Percentiles rank a stretch among this genome's conserved stretches.
phyloP scores from a whole-genome alignment of 495 filamentous ascomycete genomes.

The Corynascus novoguineensis region DNA sequence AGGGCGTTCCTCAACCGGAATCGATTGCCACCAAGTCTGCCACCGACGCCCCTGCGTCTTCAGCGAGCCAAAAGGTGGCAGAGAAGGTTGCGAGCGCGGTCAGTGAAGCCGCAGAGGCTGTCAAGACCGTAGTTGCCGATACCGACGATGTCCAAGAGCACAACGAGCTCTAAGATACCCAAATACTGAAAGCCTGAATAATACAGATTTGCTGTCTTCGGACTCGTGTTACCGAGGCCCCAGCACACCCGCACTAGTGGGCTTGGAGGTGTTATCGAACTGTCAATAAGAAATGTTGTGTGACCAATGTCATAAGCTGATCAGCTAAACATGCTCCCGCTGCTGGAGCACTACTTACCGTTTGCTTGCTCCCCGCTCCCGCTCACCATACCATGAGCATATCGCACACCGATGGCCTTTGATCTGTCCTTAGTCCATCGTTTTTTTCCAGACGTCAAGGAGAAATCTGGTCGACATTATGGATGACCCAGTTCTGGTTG shows the following conservation, averaged over 20 bases:
- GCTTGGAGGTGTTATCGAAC: not conserved
- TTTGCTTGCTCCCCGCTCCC: not conserved
- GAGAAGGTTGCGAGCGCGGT: conserved; percentile 42
- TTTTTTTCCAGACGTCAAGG: too few species aligned
- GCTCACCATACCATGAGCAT: not conserved
- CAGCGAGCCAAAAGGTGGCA: conserved; percentile 37
- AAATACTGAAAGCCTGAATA: not conserved
- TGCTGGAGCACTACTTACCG: not conserved
- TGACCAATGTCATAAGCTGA: not conserved
- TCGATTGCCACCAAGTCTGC: conserved; percentile 41
- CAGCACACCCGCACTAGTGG: not conserved
- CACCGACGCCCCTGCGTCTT: conserved; percentile 23
- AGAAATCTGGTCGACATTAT: too few species aligned
- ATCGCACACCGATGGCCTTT: too few species aligned
- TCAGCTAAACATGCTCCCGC: not conserved
- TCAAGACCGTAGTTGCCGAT: conserved; percentile 41
- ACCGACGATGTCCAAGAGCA: conserved; percentile 49
- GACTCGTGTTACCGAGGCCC: not conserved
- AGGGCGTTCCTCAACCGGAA: conserved; percentile 61
- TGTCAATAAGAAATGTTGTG: not conserved
- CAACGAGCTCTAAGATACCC: conserved; percentile 42
- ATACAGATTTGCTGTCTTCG: not conserved
- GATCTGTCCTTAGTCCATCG: too few species aligned
- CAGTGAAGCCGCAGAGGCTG: conserved; percentile 41
- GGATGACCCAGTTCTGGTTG: too few species aligned